phyloP scores from a whole-genome alignment of 345 rosid species.

The Pugionium dolabratum region DNA sequence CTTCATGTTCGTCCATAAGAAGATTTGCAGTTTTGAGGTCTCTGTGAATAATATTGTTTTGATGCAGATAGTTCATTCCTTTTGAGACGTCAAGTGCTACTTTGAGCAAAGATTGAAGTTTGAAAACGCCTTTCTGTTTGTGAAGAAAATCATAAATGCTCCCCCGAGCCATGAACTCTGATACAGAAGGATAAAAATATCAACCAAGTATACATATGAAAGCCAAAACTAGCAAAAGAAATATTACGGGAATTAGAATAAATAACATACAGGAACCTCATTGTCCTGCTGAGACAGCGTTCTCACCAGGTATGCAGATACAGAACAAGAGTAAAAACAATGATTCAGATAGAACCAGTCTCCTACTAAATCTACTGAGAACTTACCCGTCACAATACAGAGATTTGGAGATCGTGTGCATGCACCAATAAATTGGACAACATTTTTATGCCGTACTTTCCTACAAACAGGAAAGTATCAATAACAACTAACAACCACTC shows the following conservation, averaged over 20 bases:
- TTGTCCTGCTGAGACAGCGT: slow-evolving; percentile 13
- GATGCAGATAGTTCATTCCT: slow-evolving; percentile 98
- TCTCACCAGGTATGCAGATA: slow-evolving; percentile 15
- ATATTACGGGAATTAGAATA: slow-evolving; percentile 24
- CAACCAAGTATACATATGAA: slow-evolving; percentile 1
- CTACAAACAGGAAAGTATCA: slow-evolving; percentile 47
- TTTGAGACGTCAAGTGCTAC: slow-evolving; percentile 83
- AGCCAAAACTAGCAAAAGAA: slow-evolving; percentile 28
- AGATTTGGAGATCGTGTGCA: slow-evolving; percentile 82
- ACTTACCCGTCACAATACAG: slow-evolving; percentile 88
- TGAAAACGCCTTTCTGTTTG: slow-evolving; percentile 76
- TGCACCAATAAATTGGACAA: slow-evolving; percentile 96
- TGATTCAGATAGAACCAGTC: neutral
- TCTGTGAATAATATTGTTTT: slow-evolving; percentile 91
- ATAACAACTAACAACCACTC: neutral
- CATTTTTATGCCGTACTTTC: slow-evolving; percentile 93
- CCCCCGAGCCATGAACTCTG: slow-evolving; percentile 95
- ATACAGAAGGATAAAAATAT: slow-evolving; percentile 35
- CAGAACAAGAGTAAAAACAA: neutral
- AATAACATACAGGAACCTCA: slow-evolving; percentile 25
- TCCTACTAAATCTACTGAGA: slow-evolving; percentile 19
- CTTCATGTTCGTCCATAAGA: slow-evolving; percentile 97
- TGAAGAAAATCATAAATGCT: slow-evolving; percentile 90
- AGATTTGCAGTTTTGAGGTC: slow-evolving; percentile 98
- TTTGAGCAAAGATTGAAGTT: slow-evolving; percentile 77